Percentiles rank a stretch among this genome's conserved stretches.
Conservation (phyloP, 352 stramenopile genomes). For the Globisporangium okanoganense region DNA sequence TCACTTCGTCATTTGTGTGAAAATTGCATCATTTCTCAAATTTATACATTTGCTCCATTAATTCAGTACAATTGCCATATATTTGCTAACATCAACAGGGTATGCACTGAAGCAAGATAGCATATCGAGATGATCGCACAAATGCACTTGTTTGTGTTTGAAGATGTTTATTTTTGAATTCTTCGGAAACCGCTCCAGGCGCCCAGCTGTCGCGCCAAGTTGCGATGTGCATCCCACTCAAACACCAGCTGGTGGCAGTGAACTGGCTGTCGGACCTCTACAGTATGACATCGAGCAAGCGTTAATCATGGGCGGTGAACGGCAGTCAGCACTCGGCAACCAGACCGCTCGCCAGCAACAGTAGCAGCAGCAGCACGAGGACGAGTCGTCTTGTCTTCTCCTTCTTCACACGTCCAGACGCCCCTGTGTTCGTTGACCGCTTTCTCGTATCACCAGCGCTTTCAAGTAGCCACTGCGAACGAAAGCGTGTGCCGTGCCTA, state of each 20-base stretch:
- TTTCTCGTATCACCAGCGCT: background rate
- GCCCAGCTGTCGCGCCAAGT: background rate
- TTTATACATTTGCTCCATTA: background rate
- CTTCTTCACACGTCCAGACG: background rate
- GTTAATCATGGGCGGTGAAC: background rate
- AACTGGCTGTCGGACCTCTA: slow-evolving; percentile 3
- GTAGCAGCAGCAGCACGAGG: background rate
- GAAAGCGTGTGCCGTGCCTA: background rate
- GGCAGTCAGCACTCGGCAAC: slow-evolving; percentile 4
- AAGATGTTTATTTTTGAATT: background rate
- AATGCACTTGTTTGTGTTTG: background rate
- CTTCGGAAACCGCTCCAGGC: background rate
- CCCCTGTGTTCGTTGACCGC: background rate
- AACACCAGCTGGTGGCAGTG: background rate
- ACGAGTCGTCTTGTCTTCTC: background rate
- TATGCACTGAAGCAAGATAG: background rate
- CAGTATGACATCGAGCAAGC: background rate
- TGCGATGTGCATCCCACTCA: background rate
- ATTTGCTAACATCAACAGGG: background rate
- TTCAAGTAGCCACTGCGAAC: background rate
- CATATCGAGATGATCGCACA: background rate
- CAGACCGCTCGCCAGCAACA: background rate
- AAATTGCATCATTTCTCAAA: too few species aligned
- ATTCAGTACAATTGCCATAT: background rate
- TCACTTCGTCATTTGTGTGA: too few species aligned